Evolutionary conservation across 2,329 filamentous ascomycete genomes (phyloP), one percentile per base, ranked within the genome.

Genomic region (Cladosporium sp.): DNA sequence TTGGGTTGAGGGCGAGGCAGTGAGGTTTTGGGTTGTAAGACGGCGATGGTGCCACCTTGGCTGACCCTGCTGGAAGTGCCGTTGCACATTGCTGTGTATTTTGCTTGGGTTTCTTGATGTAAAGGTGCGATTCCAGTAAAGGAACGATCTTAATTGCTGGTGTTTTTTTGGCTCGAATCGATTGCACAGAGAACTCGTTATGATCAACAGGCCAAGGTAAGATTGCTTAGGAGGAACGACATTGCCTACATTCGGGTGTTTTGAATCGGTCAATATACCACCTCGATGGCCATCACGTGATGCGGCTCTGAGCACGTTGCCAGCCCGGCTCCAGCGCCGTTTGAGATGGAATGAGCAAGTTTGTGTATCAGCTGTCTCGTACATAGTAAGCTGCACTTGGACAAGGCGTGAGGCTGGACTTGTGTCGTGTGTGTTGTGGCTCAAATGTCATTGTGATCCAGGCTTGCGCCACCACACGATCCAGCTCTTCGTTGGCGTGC

Each of bases 41-140:
- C 64, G 7, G 63, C 67, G 47, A 69, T 66, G 9, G 65, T 66
- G 15, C 66, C 67, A 47, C 67, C 67, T 58, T 67, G 59, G 14
- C 49, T 51, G 42, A 55, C 37, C 11, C 67, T 60, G n/a, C 20
- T 49, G 5, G 49, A 59, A 34, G 63, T 52, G 20, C 63, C 66
- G 63, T 64, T 65, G 45, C 67, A 69, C 67, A 69, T 69, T 28
- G 15, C 58, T 36, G 45, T 11, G 17, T 17, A 15, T 30, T 12
- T 42, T 17, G 54, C 55, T 51, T 17, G 42, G 22, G 30, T 2
- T 5, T 12, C 2, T 30, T 34, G 11, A 9, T 34, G 5, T 2
- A 34, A 12, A 34, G 30, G 2, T 34, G 43, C 17, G 28, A 5
- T 20, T 1, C 5, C 8, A 28, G 12, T 25, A 9, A 9, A 34